phyloP scores from a whole-genome alignment of 2,329 filamentous ascomycete genomes.

The Fusarium tuaranense region DNA sequence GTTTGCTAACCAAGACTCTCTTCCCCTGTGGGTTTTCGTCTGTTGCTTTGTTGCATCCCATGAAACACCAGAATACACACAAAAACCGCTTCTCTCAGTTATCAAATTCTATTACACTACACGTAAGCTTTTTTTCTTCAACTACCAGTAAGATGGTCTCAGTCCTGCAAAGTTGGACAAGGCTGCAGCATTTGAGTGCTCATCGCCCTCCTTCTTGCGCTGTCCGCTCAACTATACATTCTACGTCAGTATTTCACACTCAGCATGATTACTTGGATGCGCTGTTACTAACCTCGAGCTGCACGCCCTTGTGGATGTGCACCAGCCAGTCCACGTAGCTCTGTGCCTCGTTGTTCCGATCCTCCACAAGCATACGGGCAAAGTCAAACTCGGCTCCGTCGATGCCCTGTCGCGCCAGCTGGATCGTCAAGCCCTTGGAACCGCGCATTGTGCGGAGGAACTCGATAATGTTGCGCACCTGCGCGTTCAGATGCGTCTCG shows the following conservation, averaged over 20 bases:
- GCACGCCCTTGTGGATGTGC: conserved; percentile 91
- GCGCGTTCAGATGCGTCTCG: conserved; percentile 92
- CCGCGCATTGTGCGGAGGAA: conserved; percentile 85
- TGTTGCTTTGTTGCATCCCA: conserved; percentile 4
- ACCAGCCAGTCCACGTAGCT: conserved; percentile 99
- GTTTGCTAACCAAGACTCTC: conserved; percentile 36
- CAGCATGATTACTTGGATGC: background rate
- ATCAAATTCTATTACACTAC: conserved; percentile 24
- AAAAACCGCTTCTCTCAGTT: conserved; percentile 20
- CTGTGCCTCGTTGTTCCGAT: conserved; percentile 96
- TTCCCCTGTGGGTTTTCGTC: conserved; percentile 1
- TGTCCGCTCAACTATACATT: conserved; percentile 72
- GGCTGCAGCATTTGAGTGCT: conserved; percentile 54
- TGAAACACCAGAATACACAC: conserved; percentile 20
- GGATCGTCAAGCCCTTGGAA: conserved; percentile 88
- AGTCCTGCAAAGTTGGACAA: conserved; percentile 69
- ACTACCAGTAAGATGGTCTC: conserved; percentile 70
- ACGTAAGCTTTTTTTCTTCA: conserved; percentile 17
- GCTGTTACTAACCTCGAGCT: conserved; percentile 76
- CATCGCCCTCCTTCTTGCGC: conserved; percentile 75
- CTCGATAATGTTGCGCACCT: conserved; percentile 92
- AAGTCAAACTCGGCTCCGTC: conserved; percentile 98
- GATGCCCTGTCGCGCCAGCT: conserved; percentile 90
- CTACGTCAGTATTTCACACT: conserved; percentile 18
- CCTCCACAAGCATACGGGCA: conserved; percentile 89